These are phyloP conservation scores for Colletotrichum lupini DNA, from an alignment of 2,329 filamentous ascomycete genomes.

Conservation along the genomic window DNA sequence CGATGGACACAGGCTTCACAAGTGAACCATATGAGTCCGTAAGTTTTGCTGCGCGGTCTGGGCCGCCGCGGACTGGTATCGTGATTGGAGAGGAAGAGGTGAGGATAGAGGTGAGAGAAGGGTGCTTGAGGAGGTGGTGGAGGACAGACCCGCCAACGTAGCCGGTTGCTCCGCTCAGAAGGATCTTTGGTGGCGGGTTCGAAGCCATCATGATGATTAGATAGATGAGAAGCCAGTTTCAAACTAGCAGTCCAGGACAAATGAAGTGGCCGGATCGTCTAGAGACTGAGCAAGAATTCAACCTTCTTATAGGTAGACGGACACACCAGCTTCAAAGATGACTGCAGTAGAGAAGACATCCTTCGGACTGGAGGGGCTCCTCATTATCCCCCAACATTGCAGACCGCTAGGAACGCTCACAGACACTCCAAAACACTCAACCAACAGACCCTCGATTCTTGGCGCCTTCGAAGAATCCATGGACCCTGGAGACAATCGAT, in stretches of 20 bases:
- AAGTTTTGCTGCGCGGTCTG: conserved; percentile 17
- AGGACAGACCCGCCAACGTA: conserved; percentile 38
- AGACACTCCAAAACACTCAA: not conserved
- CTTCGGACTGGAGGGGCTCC: too few relatives aligned
- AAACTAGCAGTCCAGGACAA: not conserved
- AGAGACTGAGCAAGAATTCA: too few relatives aligned
- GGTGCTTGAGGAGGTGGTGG: conserved; percentile 27
- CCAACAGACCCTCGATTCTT: not conserved
- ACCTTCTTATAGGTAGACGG: too few relatives aligned
- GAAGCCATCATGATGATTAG: not conserved
- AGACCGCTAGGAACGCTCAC: not conserved
- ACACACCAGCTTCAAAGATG: too few relatives aligned
- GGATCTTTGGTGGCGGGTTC: conserved; percentile 15
- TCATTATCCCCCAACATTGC: too few relatives aligned
- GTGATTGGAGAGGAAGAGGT: conserved; percentile 16
- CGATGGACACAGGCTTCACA: conserved; percentile 21
- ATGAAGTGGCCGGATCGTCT: not conserved
- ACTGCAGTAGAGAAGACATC: too few relatives aligned
- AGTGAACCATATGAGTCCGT: conserved; percentile 20
- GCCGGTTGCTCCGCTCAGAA: conserved; percentile 36
- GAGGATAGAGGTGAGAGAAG: conserved; percentile 7
- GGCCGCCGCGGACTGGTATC: conserved; percentile 15
- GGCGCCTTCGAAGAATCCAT: not conserved
- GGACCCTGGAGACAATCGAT: not conserved
- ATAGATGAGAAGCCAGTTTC: not conserved